Conservation (phyloP, 1,284 basidiomycete species). For the Rhodotorula sp. region DNA sequence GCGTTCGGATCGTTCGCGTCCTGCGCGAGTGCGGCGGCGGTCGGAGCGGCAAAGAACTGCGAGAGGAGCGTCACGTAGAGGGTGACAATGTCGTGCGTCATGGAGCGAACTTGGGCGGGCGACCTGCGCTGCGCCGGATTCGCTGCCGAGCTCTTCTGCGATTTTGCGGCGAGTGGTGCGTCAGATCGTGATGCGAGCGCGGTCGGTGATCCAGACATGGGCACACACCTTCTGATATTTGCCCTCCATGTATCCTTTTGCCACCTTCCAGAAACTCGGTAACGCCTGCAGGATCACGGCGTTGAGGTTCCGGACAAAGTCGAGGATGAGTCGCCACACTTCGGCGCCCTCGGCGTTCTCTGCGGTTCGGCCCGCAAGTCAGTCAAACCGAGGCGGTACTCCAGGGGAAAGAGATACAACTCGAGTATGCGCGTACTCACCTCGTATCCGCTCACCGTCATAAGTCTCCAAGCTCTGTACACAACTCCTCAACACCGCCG, state of each 20-base stretch:
- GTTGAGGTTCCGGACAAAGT: slow-evolving; percentile 58
- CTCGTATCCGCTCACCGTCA: slow-evolving; percentile 34
- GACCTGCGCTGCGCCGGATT: slow-evolving; percentile 56
- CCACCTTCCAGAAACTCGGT: slow-evolving; percentile 92
- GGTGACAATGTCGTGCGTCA: slow-evolving; percentile 87
- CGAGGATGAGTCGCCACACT: slow-evolving; percentile 76
- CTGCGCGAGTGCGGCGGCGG: slow-evolving; percentile 49
- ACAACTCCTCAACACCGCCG: slow-evolving; percentile 21
- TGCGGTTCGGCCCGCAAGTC: slow-evolving; percentile 38
- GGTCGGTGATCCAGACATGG: neutral
- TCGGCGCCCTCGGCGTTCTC: slow-evolving; percentile 66
- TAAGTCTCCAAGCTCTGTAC: slow-evolving; percentile 31
- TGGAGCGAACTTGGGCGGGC: slow-evolving; percentile 77
- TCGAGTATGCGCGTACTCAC: neutral
- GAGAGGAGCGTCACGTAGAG: slow-evolving; percentile 83
- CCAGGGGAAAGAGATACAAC: neutral
- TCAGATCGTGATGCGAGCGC: neutral
- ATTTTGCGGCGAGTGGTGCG: neutral
- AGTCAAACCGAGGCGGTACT: too few relatives aligned
- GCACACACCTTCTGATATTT: slow-evolving; percentile 73
- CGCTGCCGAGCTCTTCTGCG: slow-evolving; percentile 49
- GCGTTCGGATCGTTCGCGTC: slow-evolving; percentile 23
- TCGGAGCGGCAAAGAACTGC: slow-evolving; percentile 82
- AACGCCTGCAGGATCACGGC: slow-evolving; percentile 61
- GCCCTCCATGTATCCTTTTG: slow-evolving; percentile 85